Evolutionary conservation across 352 stramenopile species (phyloP), one percentile per base, ranked within the genome.

Genomic region (Phytopythium mirpurense): DNA sequence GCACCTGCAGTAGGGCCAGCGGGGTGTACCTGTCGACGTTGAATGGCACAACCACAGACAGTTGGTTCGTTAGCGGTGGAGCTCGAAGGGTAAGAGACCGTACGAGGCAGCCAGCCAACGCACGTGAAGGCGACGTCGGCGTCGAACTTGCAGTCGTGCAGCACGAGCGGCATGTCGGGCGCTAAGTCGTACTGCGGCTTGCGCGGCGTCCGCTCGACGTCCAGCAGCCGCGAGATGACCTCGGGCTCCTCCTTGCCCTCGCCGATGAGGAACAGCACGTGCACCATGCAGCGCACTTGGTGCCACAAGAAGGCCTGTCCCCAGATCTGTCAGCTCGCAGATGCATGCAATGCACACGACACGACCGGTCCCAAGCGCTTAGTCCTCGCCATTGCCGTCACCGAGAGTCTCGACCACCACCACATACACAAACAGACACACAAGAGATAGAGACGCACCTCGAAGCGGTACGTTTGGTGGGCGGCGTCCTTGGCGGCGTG

Each of bases 221-320:
- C 88, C 18, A 99, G 72, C 26, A 99, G 73, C 34, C 83, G 62
- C 24, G 81, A 58, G 19, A 99, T 77, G 19, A 98, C 73, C 8
- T 68, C 62, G 0, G 96, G 89, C n/a, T 83, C 56, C 67, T 99
- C 97, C 24, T 86, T 77, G 31, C 88, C 79, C 15, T 86, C 76
- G 11, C 96, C 97, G 41, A 99, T 82, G 31, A 98, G 68, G 63
- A 99, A 99, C 14, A 99, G 65, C 26, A 99, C 79, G 5, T 95
- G 75, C 32, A 98, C 95, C 72, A 99, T 98, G 70, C 95, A 99
- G 35, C 97, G 91, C 60, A 99, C 97, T 73, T 99, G 97, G 78
- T 99, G 97, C 97, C 97, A 99, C 54, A 99, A 62, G 67, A 99
- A 99, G 16, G 96, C 96, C 59, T 95, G 87, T 2, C 97, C 97